Evolutionary conservation across 2,329 filamentous ascomycete species (phyloP).

Genomic region (Aureobasidium subglaciale): DNA sequence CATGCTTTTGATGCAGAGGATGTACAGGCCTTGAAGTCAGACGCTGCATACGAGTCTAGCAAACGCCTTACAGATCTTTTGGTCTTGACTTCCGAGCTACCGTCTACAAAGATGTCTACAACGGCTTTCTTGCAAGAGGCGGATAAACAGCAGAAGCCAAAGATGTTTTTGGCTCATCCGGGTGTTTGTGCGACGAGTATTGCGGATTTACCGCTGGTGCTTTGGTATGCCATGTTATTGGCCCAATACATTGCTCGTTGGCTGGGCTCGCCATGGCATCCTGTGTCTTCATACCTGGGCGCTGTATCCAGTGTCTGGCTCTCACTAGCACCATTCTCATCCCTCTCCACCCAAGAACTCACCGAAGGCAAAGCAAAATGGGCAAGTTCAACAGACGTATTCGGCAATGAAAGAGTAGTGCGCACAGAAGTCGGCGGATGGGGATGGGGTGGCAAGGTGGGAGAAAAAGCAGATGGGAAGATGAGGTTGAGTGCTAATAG

Average conservation of each 20-base stretch:
- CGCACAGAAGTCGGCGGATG: slow-evolving; percentile 81
- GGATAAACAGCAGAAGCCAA: slow-evolving; percentile 40
- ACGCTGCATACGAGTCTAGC: slow-evolving; percentile 70
- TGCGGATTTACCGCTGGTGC: slow-evolving; percentile 62
- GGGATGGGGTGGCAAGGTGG: slow-evolving; percentile 56
- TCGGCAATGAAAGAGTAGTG: slow-evolving; percentile 55
- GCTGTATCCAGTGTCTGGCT: slow-evolving; percentile 73
- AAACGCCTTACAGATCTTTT: slow-evolving; percentile 85
- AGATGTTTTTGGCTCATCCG: slow-evolving; percentile 74
- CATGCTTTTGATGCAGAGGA: slow-evolving; percentile 58
- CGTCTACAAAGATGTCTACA: slow-evolving; percentile 53
- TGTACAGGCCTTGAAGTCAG: slow-evolving; percentile 62
- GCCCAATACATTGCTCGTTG: slow-evolving; percentile 66
- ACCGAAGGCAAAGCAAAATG: slow-evolving; percentile 63
- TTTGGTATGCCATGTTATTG: slow-evolving; percentile 62
- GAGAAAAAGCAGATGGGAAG: slow-evolving; percentile 38
- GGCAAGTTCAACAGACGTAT: slow-evolving; percentile 64
- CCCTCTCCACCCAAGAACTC: slow-evolving; percentile 50
- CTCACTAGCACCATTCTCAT: slow-evolving; percentile 58
- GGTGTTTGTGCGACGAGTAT: slow-evolving; percentile 80
- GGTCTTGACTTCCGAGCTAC: slow-evolving; percentile 63
- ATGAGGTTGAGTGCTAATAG: slow-evolving; percentile 47
- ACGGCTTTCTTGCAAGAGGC: slow-evolving; percentile 45
- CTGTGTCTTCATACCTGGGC: slow-evolving; percentile 65
- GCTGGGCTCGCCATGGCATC: slow-evolving; percentile 85